A percentile compares a stretch with the other conserved stretches of the same genome.
phyloP scores from a whole-genome alignment of 495 filamentous ascomycete genomes.

The Penicillium roqueforti region DNA sequence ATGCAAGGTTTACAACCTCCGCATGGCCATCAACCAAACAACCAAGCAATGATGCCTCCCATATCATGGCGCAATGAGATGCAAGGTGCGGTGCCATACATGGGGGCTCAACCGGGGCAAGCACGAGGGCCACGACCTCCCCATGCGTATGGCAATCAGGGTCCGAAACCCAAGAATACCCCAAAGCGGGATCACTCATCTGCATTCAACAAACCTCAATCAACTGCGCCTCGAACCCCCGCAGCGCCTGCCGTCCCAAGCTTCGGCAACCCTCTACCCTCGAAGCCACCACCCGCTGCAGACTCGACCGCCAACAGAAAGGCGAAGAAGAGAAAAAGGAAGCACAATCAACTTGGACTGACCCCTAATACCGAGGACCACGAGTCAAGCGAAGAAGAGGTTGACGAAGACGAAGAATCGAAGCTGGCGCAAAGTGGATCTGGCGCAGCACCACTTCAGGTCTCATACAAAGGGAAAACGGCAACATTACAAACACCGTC shows the following conservation, averaged over 20 bases:
- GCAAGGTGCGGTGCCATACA: constrained; percentile 23
- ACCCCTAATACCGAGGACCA: constrained; percentile 70
- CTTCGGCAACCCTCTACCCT: constrained; percentile 54
- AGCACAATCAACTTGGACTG: constrained; percentile 74
- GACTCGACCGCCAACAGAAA: constrained; percentile 30
- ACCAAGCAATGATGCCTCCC: constrained; percentile 53
- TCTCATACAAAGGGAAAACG: constrained; percentile 42
- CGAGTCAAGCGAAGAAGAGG: constrained; percentile 64
- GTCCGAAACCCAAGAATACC: constrained; percentile 30
- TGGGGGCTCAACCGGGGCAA: constrained; percentile 19
- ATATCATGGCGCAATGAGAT: constrained; percentile 56
- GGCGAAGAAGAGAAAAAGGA: constrained; percentile 71
- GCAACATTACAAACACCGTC: constrained; percentile 48
- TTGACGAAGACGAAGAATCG: constrained; percentile 57
- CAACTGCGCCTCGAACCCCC: constrained; percentile 36
- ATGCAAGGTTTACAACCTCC: constrained; percentile 24
- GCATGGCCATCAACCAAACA: constrained; percentile 26
- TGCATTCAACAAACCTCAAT: constrained; percentile 41
- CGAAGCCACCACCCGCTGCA: constrained; percentile 55
- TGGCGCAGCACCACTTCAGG: constrained; percentile 35
- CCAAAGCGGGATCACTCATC: constrained; percentile 42
- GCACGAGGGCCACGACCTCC: constrained; percentile 40
- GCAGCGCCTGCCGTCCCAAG: constrained; percentile 59
- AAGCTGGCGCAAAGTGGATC: constrained; percentile 36
- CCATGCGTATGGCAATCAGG: constrained; percentile 43